Conservation (phyloP, 192 early-diverging fungal species). For the Dissophora globulifera region DNA sequence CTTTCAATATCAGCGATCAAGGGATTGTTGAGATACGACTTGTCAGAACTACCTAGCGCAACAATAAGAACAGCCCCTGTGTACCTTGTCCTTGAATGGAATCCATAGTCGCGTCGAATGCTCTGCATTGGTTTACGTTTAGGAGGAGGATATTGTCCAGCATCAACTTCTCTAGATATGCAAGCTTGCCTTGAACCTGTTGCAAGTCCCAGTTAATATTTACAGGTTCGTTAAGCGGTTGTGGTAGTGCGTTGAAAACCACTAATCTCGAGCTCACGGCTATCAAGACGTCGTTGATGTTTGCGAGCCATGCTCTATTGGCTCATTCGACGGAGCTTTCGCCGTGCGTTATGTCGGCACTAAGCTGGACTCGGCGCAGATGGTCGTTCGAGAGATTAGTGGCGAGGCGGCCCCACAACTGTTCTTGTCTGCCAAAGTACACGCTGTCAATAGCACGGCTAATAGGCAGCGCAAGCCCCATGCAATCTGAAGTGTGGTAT, state of each 20-base stretch:
- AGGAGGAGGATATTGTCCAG: background rate
- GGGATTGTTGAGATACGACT: slow-evolving; percentile 29
- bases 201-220: background rate
- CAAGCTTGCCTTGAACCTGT: background rate
- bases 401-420: slow-evolving; percentile 6
- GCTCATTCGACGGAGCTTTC: background rate
- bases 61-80: slow-evolving; percentile 14
- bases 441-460: slow-evolving; percentile 9
- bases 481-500: background rate
- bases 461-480: slow-evolving; percentile 15
- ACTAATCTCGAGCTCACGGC: background rate
- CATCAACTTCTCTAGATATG: background rate
- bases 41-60: slow-evolving; percentile 27
- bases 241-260: background rate
- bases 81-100: background rate
- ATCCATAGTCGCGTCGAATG: slow-evolving; percentile 1
- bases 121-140: slow-evolving; percentile 5
- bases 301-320: background rate
- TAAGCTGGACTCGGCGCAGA: background rate
- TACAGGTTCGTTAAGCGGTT: background rate
- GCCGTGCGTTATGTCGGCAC: too few relatives aligned
- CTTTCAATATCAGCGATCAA: slow-evolving; percentile 13
- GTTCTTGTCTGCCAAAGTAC: background rate
- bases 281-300: background rate
- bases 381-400: slow-evolving; percentile 9